phyloP scores from a whole-genome alignment of 345 rosid genomes.

The Corchorus olitorius region DNA sequence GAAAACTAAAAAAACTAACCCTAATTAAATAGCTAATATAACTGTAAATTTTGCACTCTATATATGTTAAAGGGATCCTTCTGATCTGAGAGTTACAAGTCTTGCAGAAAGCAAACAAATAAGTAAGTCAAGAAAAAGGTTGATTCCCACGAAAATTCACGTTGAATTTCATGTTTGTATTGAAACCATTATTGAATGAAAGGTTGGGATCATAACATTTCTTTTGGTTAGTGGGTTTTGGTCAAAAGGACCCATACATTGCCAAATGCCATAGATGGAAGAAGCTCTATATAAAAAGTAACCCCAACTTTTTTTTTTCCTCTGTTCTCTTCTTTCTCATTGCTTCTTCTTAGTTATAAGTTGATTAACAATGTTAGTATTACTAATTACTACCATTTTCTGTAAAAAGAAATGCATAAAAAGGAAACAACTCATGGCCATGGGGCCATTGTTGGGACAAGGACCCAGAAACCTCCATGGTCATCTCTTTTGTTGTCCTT shows the following conservation, averaged over 20 bases:
- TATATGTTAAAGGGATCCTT: too few relatives aligned
- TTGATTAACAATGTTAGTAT: too few relatives aligned
- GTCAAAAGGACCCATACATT: constrained; percentile 21
- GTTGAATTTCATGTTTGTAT: constrained; percentile 10
- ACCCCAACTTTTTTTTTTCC: background rate
- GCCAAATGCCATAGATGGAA: background rate
- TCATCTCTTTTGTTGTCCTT: constrained; percentile 28
- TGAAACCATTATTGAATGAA: constrained; percentile 13
- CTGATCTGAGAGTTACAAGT: background rate
- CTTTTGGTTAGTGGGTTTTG: background rate
- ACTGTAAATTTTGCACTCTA: background rate
- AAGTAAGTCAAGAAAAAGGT: constrained; percentile 3
- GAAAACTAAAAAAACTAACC: background rate
- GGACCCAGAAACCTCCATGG: constrained; percentile 22
- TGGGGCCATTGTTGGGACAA: background rate
- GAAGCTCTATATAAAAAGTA: constrained; percentile 3
- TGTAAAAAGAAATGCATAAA: background rate
- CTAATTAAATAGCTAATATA: background rate
- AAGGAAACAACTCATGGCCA: background rate
- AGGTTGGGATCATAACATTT: background rate
- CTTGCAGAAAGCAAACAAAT: background rate
- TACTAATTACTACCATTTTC: constrained; percentile 17
- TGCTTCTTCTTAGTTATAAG: constrained; percentile 9
- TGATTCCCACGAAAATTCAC: constrained; percentile 5
- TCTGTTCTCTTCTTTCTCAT: background rate